phyloP scores from a whole-genome alignment of 306 rosid genomes.

The Hylodesmum podocarpum region DNA sequence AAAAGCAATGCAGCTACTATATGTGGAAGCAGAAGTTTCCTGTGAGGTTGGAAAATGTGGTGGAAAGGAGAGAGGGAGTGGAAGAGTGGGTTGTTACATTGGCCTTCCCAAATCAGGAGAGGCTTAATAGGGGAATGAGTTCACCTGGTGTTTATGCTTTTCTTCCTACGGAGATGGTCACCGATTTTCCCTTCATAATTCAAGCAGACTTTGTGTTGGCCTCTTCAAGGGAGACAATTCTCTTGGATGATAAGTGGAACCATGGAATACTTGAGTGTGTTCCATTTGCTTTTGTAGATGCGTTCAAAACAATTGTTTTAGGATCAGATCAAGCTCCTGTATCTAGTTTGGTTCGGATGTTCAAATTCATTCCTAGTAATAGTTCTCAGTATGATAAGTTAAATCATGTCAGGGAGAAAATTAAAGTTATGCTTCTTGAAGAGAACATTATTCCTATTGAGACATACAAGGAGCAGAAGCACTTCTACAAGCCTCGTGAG shows the following conservation, averaged over 20 bases:
- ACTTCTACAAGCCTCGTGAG: constrained; percentile 57
- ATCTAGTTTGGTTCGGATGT: constrained; percentile 42
- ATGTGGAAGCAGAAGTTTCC: constrained; percentile 77
- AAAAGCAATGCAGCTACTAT: constrained; percentile 46
- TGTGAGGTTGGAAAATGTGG: constrained; percentile 43
- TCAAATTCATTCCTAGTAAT: constrained; percentile 51
- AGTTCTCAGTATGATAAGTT: constrained; percentile 39
- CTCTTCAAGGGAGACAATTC: constrained; percentile 73
- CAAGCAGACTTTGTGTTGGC: constrained; percentile 76
- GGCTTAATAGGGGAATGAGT: constrained; percentile 39
- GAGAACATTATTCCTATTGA: constrained; percentile 60
- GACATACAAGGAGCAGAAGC: constrained; percentile 46
- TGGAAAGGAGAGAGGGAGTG: constrained; percentile 55
- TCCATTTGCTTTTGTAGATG: constrained; percentile 56
- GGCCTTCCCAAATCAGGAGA: constrained; percentile 54
- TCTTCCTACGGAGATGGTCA: constrained; percentile 83
- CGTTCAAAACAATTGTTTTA: constrained; percentile 49
- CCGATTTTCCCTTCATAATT: constrained; percentile 70
- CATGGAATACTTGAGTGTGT: constrained; percentile 66
- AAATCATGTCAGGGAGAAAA: constrained; percentile 51
- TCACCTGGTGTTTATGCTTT: constrained; percentile 71
- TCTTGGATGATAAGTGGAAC: constrained; percentile 67
- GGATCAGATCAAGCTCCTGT: constrained; percentile 31
- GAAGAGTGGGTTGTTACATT: constrained; percentile 62
- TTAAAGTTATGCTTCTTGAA: constrained; percentile 40